Conservation (phyloP, 768 basidiomycete genomes). For the Auricularia cornea region DNA sequence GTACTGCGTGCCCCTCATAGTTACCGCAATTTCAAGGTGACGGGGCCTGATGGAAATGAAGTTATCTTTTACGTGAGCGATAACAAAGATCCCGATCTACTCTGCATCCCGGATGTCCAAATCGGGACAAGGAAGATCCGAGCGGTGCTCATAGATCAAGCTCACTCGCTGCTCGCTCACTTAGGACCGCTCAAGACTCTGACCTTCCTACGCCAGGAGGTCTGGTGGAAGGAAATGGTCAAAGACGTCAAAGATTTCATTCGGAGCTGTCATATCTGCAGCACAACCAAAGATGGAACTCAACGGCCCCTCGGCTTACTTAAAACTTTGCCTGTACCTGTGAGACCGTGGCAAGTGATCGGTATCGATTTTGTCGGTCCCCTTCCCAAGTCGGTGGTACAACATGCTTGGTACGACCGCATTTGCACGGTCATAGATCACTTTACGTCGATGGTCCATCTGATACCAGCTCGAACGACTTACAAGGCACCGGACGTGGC, state of each 20-base stretch:
- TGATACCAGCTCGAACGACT: slow-evolving; percentile 22
- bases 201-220: no score
- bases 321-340: slow-evolving; percentile 15
- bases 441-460: slow-evolving; percentile 16
- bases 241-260: no score
- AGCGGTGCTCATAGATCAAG: slow-evolving; percentile 8
- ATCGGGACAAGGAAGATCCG: neutral
- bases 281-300: slow-evolving; percentile 18
- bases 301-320: slow-evolving; percentile 18
- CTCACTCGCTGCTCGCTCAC: slow-evolving; percentile 32
- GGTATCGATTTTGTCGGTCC: slow-evolving; percentile 22
- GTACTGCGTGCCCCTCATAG: no score
- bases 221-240: no score
- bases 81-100: neutral
- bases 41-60: no score
- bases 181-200: slow-evolving; percentile 10
- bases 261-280: no score
- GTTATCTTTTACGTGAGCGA: neutral
- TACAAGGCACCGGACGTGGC: slow-evolving; percentile 29
- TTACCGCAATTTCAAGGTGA: no score
- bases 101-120: slow-evolving; percentile 10
- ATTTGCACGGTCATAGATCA: slow-evolving; percentile 19
- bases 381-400: slow-evolving; percentile 16
- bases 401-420: slow-evolving; percentile 1
- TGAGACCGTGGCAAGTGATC: slow-evolving; percentile 18